phyloP scores from a whole-genome alignment of 768 basidiomycete genomes.

The Kwoniella heveanensis region DNA sequence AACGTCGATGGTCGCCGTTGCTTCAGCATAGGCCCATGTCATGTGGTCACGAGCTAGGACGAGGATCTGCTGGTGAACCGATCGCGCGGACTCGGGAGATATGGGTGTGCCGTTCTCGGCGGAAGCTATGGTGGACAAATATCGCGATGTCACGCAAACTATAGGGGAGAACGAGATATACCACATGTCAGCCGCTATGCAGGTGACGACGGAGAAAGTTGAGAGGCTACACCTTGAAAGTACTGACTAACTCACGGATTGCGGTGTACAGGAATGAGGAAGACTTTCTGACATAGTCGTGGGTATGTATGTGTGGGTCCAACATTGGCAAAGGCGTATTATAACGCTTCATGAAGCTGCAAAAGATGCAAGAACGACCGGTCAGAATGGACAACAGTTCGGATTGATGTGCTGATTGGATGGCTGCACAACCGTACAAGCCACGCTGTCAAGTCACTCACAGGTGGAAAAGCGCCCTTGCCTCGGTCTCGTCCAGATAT shows the following conservation, averaged over 20 bases:
- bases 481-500: conserved; percentile 28
- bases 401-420: too few species aligned
- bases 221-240: too few species aligned
- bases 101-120: conserved; percentile 17
- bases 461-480: conserved; percentile 31
- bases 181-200: too few species aligned
- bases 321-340: conserved; percentile 25
- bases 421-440: too few species aligned
- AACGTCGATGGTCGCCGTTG: conserved; percentile 26
- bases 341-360: conserved; percentile 30
- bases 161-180: too few species aligned
- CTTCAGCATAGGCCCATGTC: conserved; percentile 32
- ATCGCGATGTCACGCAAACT: conserved; percentile 27
- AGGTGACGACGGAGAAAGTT: too few species aligned
- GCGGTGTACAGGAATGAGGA: conserved; percentile 38
- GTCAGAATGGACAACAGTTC: too few species aligned
- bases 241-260: conserved; percentile 26
- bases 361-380: neutral
- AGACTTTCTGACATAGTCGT: conserved; percentile 25
- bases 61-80: conserved; percentile 37
- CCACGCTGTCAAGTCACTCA: too few species aligned
- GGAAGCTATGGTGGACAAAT: conserved; percentile 21
- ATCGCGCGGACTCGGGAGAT: conserved; percentile 29
- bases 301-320: conserved; percentile 27
- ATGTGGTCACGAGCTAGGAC: conserved; percentile 32